Conservation (phyloP, 108 stramenopile species). For the Nitzschia inconspicua region DNA sequence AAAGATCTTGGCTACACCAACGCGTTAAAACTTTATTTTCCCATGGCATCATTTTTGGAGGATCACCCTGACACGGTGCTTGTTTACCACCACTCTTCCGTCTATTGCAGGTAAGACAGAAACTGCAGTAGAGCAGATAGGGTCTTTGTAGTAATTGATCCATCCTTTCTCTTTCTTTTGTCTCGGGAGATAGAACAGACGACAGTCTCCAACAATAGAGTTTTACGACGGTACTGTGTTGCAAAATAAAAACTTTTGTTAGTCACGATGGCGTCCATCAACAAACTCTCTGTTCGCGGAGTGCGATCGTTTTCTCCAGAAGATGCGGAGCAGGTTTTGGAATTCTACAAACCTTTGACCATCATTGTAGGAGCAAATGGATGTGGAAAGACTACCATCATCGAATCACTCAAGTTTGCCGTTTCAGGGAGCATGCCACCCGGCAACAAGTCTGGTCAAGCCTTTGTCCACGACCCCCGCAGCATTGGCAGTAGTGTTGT, state of each 20-base stretch:
- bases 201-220: too few species aligned
- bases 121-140: background rate
- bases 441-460: slow-evolving; percentile 85
- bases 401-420: slow-evolving; percentile 98
- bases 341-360: slow-evolving; percentile 96
- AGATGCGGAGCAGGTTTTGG: slow-evolving; percentile 92
- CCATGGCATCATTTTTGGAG: too few species aligned
- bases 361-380: slow-evolving; percentile 92
- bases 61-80: too few species aligned
- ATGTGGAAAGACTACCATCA: slow-evolving; percentile 97
- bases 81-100: too few species aligned
- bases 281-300: slow-evolving; percentile 95
- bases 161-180: background rate
- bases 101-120: too few species aligned
- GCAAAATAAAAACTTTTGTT: background rate
- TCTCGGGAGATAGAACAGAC: too few species aligned
- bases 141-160: background rate
- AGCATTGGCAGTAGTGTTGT: slow-evolving; percentile 57
- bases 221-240: too few species aligned
- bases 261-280: slow-evolving; percentile 85
- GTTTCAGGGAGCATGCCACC: slow-evolving; percentile 94
- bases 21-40: too few species aligned
- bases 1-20: too few species aligned
- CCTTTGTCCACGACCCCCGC: slow-evolving; percentile 93
- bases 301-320: slow-evolving; percentile 95